A percentile compares a stretch with the other conserved stretches of the same genome.
phyloP scores from a whole-genome alignment of 1,284 basidiomycete species.

The Malassezia psittaci region DNA sequence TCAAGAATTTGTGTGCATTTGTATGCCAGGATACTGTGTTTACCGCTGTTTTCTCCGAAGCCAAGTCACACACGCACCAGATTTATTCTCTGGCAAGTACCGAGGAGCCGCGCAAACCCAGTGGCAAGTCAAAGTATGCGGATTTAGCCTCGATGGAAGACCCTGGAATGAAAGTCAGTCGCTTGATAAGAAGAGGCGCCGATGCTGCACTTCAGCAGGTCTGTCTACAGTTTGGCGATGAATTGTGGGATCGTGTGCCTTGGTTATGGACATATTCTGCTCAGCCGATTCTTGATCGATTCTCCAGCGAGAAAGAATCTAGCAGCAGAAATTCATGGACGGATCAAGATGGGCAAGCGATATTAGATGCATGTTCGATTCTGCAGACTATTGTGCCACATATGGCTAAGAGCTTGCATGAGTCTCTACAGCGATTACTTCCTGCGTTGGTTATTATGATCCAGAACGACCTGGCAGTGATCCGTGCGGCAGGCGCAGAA shows the following conservation, averaged over 20 bases:
- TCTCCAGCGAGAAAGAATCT: conserved; percentile 53
- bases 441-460: conserved; percentile 66
- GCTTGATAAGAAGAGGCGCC: conserved; percentile 65
- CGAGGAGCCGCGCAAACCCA: conserved; percentile 7
- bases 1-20: conserved; percentile 95
- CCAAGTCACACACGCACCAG: conserved; percentile 58
- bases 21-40: conserved; percentile 73
- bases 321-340: conserved; percentile 10
- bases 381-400: conserved; percentile 70
- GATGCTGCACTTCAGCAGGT: conserved; percentile 70
- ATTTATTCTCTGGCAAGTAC: conserved; percentile 62
- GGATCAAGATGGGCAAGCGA: conserved; percentile 62
- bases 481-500: conserved; percentile 74
- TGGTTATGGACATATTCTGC: conserved; percentile 90
- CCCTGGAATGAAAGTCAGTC: conserved; percentile 43
- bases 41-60: conserved; percentile 74
- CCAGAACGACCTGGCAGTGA: conserved; percentile 73
- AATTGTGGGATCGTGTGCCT: conserved; percentile 66
- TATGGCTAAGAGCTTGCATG: conserved; percentile 63
- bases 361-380: conserved; percentile 85
- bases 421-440: conserved; percentile 62
- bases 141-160: conserved; percentile 39
- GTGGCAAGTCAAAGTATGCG: conserved; percentile 6
- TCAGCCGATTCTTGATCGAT: conserved; percentile 63
- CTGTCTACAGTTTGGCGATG: conserved; percentile 65